Evolutionary conservation across 1,284 basidiomycete species (phyloP).

Genomic region (Pisolithus thermaeus): DNA sequence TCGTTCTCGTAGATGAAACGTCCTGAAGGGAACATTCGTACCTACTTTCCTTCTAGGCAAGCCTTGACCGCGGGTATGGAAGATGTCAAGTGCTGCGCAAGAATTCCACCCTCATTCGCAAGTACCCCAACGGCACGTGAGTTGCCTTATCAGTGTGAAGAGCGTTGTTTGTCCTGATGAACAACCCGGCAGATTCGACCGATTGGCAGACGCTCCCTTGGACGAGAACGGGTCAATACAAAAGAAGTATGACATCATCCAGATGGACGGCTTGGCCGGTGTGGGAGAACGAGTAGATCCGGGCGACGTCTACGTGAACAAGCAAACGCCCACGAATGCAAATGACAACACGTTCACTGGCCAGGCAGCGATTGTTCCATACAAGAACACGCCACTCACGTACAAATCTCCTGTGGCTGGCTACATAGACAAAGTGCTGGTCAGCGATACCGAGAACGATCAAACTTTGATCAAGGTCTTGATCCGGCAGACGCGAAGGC

Average conservation of each 20-base stretch:
- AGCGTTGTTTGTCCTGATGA: background rate
- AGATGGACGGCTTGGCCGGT: slow-evolving; percentile 89
- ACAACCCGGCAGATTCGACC: slow-evolving; percentile 69
- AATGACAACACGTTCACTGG: slow-evolving; percentile 80
- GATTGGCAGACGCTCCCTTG: slow-evolving; percentile 86
- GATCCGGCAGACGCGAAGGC: slow-evolving; percentile 93
- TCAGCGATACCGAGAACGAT: slow-evolving; percentile 93
- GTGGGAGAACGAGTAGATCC: slow-evolving; percentile 93
- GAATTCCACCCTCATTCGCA: slow-evolving; percentile 88
- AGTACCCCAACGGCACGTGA: slow-evolving; percentile 96
- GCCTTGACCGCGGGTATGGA: slow-evolving; percentile 95
- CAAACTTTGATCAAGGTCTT: slow-evolving; percentile 99
- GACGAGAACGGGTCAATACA: slow-evolving; percentile 76
- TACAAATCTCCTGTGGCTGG: slow-evolving; percentile 93
- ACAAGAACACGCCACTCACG: slow-evolving; percentile 85
- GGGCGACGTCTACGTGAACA: slow-evolving; percentile 94
- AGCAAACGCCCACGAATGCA: slow-evolving; percentile 91
- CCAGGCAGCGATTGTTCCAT: slow-evolving; percentile 72
- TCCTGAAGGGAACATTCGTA: background rate
- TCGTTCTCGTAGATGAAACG: background rate
- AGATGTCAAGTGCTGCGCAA: slow-evolving; percentile 97
- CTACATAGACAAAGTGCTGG: slow-evolving; percentile 96
- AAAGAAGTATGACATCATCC: slow-evolving; percentile 88
- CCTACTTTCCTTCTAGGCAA: slow-evolving; percentile 50
- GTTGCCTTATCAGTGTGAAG: slow-evolving; percentile 31